Evolutionary conservation across 257 asterid genomes (phyloP), one percentile per base, ranked within the genome.

Genomic region (Jacaranda mimosifolia): DNA sequence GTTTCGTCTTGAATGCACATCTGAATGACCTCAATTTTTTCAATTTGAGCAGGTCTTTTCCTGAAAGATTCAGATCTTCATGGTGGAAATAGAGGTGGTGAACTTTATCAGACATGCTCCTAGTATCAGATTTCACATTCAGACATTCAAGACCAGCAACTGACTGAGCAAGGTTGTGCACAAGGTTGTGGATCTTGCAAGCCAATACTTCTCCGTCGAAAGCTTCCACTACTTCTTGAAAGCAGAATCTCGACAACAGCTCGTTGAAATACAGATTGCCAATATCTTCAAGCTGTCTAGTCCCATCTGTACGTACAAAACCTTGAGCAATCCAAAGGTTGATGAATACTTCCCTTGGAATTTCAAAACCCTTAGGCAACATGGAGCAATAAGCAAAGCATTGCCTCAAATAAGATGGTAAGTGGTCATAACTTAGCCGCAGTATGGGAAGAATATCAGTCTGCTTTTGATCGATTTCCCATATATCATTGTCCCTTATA

Each of bases 261-360:
- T 85, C 92, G 9, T 81, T 85, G 80, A 89, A 85, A 73, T 84
- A 85, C 65, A 72, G 81, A 60, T 82, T 86, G 68, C 88, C 92
- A 39, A 84, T 64, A 36, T 82, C 87, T 58, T 86, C 91, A 57
- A 79, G 35, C 52, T 77, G 73, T 51, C 72, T 56, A 58, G 73
- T 72, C 51, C 78, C 55, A 18, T 63, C 74, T 26, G 76, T 49
- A 36, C 75, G 79, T 12, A 89, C 71, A 26, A 84, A 85, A 38
- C 92, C 94, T 49, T 87, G 89, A 49, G 89, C 94, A 63, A 87
- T 82, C 90, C 94, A 89, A 9, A 86, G 85, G 75, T 85, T 86
- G 74, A 87, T 73, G 68, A 87, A 86, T 11, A 12, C 78, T 62
- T 85, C 87, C 75, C 85, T 73, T 0, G 88, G 88, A 77, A 89